phyloP scores from a whole-genome alignment of 2,329 filamentous ascomycete genomes.

The Phaeosphaeriaceae sp. region DNA sequence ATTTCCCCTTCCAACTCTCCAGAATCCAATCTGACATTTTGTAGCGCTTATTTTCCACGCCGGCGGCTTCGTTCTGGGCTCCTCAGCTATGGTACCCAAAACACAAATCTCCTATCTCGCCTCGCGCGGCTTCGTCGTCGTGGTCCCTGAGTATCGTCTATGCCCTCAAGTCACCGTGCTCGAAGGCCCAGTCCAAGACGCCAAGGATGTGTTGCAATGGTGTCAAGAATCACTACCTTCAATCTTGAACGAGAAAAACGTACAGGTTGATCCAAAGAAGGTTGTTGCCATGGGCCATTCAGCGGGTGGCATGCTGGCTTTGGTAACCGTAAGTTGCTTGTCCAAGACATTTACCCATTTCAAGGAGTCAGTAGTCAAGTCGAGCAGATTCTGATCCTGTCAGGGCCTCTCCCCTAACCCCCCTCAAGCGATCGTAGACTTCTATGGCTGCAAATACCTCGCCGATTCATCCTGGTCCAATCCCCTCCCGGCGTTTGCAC shows the following conservation, averaged over 20 bases:
- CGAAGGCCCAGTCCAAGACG: constrained; percentile 6
- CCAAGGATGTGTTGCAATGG: constrained; percentile 5
- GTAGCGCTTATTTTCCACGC: constrained; percentile 10
- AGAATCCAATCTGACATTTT: too few species aligned
- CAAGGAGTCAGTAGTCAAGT: too few species aligned
- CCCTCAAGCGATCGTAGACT: constrained; percentile 11
- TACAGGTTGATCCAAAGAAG: background rate
- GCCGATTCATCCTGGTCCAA: constrained; percentile 1
- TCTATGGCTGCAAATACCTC: constrained; percentile 8
- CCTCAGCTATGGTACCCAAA: constrained; percentile 1
- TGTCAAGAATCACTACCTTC: background rate
- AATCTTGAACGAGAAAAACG: background rate
- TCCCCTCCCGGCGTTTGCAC: constrained; percentile 1
- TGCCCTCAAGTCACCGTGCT: constrained; percentile 5
- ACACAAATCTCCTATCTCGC: constrained; percentile 2
- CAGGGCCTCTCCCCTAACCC: constrained; percentile 2
- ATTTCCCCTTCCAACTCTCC: too few species aligned
- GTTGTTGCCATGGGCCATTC: constrained; percentile 11
- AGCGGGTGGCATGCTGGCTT: constrained; percentile 5
- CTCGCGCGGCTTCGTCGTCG: constrained; percentile 8
- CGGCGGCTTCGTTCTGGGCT: constrained; percentile 11
- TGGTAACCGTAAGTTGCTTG: constrained; percentile 7
- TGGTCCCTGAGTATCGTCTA: constrained; percentile 7
- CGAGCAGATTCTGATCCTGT: background rate
- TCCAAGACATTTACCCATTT: background rate